Percentiles rank a stretch among this genome's conserved stretches.
Conservation (phyloP, 495 filamentous ascomycete genomes). For the Neurospora sp. region DNA sequence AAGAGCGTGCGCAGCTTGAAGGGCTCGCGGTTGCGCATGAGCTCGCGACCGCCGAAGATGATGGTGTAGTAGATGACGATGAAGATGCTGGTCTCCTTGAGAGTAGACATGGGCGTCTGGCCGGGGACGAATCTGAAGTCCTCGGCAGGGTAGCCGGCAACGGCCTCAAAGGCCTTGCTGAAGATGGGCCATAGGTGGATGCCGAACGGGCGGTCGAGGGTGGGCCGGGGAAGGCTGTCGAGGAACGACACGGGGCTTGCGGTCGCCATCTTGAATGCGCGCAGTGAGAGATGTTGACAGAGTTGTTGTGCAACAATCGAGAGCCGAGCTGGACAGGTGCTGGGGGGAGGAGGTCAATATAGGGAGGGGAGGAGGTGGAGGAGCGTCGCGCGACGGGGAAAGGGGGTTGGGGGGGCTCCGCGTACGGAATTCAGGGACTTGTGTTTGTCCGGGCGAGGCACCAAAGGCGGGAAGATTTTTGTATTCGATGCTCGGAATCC, state of each 20-base stretch:
- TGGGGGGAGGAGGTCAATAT: background rate
- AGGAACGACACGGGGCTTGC: constrained; percentile 43
- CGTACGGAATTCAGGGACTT: constrained; percentile 1
- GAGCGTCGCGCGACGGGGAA: background rate
- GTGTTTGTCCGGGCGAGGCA: background rate
- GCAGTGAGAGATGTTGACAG: background rate
- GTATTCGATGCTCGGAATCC: background rate
- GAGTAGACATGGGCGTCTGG: constrained; percentile 59
- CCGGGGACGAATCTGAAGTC: constrained; percentile 61
- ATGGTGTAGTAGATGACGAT: constrained; percentile 63
- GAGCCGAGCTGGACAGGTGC: background rate
- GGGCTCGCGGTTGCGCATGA: constrained; percentile 59
- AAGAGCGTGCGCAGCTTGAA: constrained; percentile 61
- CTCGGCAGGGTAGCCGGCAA: constrained; percentile 62
- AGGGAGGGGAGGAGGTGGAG: background rate
- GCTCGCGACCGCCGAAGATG: constrained; percentile 64
- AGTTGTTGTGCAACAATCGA: background rate
- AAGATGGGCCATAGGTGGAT: constrained; percentile 91
- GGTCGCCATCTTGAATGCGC: constrained; percentile 28
- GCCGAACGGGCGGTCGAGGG: constrained; percentile 86
- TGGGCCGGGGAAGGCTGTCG: constrained; percentile 60
- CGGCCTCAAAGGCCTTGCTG: constrained; percentile 64
- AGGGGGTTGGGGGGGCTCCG: background rate
- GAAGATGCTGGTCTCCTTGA: constrained; percentile 52
- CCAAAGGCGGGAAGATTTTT: background rate